Evolutionary conservation across 108 stramenopile species (phyloP), one percentile per base, ranked within the genome.

Genomic region (Cylindrotheca fusiformis): DNA sequence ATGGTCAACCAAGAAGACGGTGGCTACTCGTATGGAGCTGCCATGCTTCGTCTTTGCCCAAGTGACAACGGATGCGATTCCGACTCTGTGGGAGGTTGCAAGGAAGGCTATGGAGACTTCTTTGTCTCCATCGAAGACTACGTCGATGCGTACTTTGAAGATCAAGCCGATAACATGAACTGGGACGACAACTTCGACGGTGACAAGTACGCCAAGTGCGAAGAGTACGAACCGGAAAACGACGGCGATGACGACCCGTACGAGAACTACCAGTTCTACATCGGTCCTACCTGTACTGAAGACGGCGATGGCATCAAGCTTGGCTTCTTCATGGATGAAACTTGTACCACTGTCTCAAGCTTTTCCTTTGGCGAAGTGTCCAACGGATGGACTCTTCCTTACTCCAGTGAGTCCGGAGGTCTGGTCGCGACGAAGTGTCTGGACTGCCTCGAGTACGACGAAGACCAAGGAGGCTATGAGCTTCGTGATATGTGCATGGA

Each of bases 371-470:
- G 45, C 22, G 48, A 67, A 0, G 61, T 77, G 22, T 67, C 76
- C 59, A 63, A 71, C 54, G 77, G 71, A 67, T 67, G 58, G 56
- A 46, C 67, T 41, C 77, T 78, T 68, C 77, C 77, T 32, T 73
- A 65, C 63, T 31, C 30, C 22, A 31, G 27, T n/a, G n/a, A n/a
- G n/a, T n/a, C n/a, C n/a, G 76, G 70, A 2, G 70, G 76, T 2
- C 20, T 77, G 10, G 70, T 77, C 53, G 51, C 60, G 46, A 63
- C 32, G 52, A 31, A 57, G 26, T 77, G 76, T 56, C 12, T 33
- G 47, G 24, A 60, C 48, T 77, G 76, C 41, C 32, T 31, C 41
- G 60, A 56, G 3, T 55, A 67, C 61, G 62, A 41, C 36, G 36
- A 71, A 45, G 70, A 79, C 49, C 48, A 72, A 27, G 60, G 55